Evolutionary conservation across 106 monocot genomes (phyloP), one percentile per base, ranked within the genome.

Genomic region (Platanthera guangdongensis): DNA sequence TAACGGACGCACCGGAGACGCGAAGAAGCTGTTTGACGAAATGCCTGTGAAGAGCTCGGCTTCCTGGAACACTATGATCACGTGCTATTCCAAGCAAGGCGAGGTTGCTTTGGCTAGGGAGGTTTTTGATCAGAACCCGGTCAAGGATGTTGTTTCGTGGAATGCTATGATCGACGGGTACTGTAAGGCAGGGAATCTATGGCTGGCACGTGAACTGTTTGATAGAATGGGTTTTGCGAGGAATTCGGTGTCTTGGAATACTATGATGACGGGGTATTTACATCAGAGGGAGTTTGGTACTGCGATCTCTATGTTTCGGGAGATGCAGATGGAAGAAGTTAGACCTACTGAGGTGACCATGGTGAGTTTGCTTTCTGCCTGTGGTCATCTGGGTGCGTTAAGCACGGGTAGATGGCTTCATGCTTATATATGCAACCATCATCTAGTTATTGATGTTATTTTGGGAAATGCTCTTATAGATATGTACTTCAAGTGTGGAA

Each of bases 401-500:
- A 75, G 78, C 55, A 84, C 81, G 78, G 89, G 86, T 6, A 80
- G 68, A 78, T 86, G 86, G 90, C 80, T 90, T 76, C 84, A 90
- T 72, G 50, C 80, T 48, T 86, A 82, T 51, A 79, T 90, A 51
- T 52, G 62, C 11, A 84, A 76, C 52, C 81, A 75, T 21, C 69
- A 52, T 15, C 50, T 90, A n/a, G 76, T 54, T 46, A 75, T 87
- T 39, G 87, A 90, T 76, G 82, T 83, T 55, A 62, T 90, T 19
- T 76, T 90, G 69, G 90, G 87, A 4, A 90, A 90, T 79, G 84
- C 87, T 9, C 85, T 90, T 5, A 80, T 87, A 18, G 85, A 90
- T 76, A 87, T 90, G 85, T 90, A 90, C 74, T 87, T 78, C 57
- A 90, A 87, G 30, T 90, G 85, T 77, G 90, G 90, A 9, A 74